Evolutionary conservation across 2,329 filamentous ascomycete genomes (phyloP).

Genomic region (Paecilomyces variotii): DNA sequence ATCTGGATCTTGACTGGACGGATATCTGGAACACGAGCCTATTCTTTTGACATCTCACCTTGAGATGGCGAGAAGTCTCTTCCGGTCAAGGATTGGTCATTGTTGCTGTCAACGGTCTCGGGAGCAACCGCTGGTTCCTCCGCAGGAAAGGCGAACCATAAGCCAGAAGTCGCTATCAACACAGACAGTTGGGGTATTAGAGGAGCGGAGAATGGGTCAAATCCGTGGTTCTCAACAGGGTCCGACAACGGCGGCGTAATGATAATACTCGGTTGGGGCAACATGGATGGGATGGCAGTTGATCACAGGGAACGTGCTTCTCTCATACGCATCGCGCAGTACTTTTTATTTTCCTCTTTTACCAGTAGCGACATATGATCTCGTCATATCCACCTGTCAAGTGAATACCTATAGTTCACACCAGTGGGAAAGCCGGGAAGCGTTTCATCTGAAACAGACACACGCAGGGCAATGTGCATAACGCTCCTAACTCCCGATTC

Average conservation of each 20-base stretch:
- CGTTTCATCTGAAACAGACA: neutral
- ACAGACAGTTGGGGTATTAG: neutral
- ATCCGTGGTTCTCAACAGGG: neutral
- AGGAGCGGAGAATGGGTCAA: neutral
- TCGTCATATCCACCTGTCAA: neutral
- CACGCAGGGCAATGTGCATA: neutral
- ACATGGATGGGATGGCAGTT: neutral
- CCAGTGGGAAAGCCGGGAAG: neutral
- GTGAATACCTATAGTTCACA: neutral
- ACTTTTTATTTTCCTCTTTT: neutral
- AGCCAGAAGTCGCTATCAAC: neutral
- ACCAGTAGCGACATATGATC: neutral
- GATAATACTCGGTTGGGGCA: neutral
- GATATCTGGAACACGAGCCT: neutral
- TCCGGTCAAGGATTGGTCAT: neutral
- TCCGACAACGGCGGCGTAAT: neutral
- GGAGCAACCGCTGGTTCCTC: neutral
- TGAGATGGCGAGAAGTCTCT: neutral
- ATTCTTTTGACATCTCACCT: neutral
- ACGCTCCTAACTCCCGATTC: neutral
- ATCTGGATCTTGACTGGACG: neutral
- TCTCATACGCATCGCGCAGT: neutral
- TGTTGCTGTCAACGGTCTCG: neutral
- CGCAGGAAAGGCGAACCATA: neutral
- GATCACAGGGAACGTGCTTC: neutral